These are phyloP conservation scores for Escovopsis sp. DNA, from an alignment of 2,329 filamentous ascomycete genomes.

Conservation along the genomic window DNA sequence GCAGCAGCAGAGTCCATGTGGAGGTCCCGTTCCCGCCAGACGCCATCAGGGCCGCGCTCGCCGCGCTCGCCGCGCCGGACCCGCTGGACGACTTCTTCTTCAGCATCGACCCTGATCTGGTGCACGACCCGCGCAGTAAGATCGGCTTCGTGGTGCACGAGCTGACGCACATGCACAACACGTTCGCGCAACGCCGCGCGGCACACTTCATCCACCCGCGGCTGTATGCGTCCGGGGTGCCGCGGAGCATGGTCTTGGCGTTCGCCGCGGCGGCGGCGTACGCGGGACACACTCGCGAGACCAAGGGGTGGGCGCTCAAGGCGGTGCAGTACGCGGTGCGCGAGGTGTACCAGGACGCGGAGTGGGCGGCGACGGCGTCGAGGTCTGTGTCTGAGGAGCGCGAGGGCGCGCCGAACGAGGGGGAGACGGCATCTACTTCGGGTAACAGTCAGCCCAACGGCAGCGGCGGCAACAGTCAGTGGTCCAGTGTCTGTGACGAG, in stretches of 20 bases:
- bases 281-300: slow-evolving; percentile 20
- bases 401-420: no score
- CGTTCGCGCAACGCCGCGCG: slow-evolving; percentile 21
- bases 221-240: slow-evolving; percentile 22
- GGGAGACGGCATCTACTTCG: no score
- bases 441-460: no score
- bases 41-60: no score
- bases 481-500: no score
- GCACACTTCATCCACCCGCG: slow-evolving; percentile 29
- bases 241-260: slow-evolving; percentile 24
- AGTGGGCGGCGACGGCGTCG: slow-evolving; percentile 15
- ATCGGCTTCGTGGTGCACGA: slow-evolving; percentile 21
- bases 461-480: no score
- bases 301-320: slow-evolving; percentile 24
- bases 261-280: slow-evolving; percentile 27
- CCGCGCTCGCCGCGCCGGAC: neutral
- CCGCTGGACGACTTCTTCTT: slow-evolving; percentile 8
- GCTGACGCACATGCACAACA: slow-evolving; percentile 19
- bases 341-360: slow-evolving; percentile 22
- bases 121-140: slow-evolving; percentile 21
- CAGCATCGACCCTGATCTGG: slow-evolving; percentile 17
- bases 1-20: slow-evolving; percentile 10
- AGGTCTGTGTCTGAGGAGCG: no score
- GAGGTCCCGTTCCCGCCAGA: slow-evolving; percentile 16
- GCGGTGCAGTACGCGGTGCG: slow-evolving; percentile 23